A percentile compares a stretch with the other conserved stretches of the same genome.
These are phyloP conservation scores for Microcyclosporella mali DNA, from an alignment of 2,329 filamentous ascomycete genomes.

Conservation along the genomic window DNA sequence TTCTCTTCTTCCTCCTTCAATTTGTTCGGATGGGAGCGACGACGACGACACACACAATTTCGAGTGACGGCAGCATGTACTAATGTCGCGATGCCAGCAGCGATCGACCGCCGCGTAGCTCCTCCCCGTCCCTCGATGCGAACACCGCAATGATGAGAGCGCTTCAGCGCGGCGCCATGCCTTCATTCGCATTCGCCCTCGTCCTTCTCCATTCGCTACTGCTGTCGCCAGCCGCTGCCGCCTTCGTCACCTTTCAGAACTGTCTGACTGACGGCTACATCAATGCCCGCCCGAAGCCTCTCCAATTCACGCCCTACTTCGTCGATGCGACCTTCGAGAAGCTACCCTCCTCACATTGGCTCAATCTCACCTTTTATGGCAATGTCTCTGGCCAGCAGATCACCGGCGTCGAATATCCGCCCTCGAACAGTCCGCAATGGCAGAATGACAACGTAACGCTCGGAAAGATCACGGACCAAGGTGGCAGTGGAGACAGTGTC, in stretches of 20 bases:
- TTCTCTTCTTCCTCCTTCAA: background rate
- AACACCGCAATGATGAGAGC: conserved; percentile 13
- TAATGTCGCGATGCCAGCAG: background rate
- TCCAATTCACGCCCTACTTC: conserved; percentile 75
- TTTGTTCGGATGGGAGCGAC: too few species aligned
- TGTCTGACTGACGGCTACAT: conserved; percentile 61
- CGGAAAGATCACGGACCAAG: conserved; percentile 71
- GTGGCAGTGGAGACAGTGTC: conserved; percentile 56
- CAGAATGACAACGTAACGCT: conserved; percentile 52
- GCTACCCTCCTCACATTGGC: conserved; percentile 52
- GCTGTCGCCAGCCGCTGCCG: conserved; percentile 51
- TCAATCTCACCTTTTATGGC: conserved; percentile 78
- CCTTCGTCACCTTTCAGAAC: conserved; percentile 72
- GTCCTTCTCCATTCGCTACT: conserved; percentile 29
- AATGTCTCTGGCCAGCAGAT: conserved; percentile 75
- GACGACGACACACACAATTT: too few species aligned
- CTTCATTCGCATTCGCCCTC: conserved; percentile 6
- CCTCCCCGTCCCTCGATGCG: conserved; percentile 2
- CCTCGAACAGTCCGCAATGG: conserved; percentile 55
- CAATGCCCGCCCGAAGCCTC: conserved; percentile 50
- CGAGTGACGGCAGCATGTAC: too few species aligned
- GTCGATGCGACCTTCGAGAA: conserved; percentile 67
- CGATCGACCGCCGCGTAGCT: conserved; percentile 1
- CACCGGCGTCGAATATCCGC: conserved; percentile 52
- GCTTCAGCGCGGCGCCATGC: conserved; percentile 15